These are phyloP conservation scores for Candida pini DNA, from an alignment of 805 yeast species.

Conservation along the genomic window DNA sequence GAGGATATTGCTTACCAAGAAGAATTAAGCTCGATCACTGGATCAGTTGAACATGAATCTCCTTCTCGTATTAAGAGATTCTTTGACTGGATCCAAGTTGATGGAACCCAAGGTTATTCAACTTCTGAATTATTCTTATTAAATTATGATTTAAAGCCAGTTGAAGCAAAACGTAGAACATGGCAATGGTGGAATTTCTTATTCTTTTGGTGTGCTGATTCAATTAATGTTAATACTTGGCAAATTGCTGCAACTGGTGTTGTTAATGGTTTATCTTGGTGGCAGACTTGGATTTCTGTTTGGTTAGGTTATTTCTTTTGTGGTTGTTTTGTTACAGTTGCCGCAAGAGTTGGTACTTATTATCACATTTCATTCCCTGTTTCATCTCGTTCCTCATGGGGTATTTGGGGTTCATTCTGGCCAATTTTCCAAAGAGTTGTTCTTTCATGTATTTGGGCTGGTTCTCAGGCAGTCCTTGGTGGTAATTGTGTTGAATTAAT, in stretches of 20 bases:
- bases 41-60: too few species aligned
- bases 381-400: constrained; percentile 74
- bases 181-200: constrained; percentile 84
- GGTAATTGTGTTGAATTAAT: constrained; percentile 76
- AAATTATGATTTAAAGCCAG: constrained; percentile 76
- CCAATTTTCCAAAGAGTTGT: constrained; percentile 84
- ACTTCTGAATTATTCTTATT: constrained; percentile 59
- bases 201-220: constrained; percentile 83
- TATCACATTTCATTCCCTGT: constrained; percentile 87
- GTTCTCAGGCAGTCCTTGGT: constrained; percentile 81
- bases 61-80: constrained; percentile 8
- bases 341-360: constrained; percentile 73
- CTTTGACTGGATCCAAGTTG: constrained; percentile 18
- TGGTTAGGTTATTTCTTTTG: constrained; percentile 78
- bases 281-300: constrained; percentile 87
- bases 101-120: constrained; percentile 34
- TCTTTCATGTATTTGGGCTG: constrained; percentile 75
- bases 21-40: too few species aligned
- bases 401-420: constrained; percentile 83
- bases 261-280: constrained; percentile 74
- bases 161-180: constrained; percentile 64
- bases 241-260: constrained; percentile 88
- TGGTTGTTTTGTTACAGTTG: constrained; percentile 61
- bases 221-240: constrained; percentile 87
- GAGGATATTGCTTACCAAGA: too few species aligned